Evolutionary conservation across 192 early-diverging fungal species (phyloP), one percentile per base, ranked within the genome.

Genomic region (Dissophora globulifera): DNA sequence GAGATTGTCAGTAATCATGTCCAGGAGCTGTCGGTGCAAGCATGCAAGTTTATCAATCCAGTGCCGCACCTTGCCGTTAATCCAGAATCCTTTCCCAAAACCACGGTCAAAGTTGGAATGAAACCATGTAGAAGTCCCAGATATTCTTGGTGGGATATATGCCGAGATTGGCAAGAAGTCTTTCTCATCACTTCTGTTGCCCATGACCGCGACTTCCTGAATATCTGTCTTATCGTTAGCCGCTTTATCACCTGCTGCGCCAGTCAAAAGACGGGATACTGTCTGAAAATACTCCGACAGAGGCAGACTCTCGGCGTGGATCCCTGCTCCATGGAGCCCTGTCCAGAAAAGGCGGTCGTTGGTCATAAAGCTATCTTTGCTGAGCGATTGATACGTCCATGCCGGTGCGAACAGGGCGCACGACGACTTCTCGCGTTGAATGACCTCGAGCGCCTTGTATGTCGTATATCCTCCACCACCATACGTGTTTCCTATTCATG

Each of bases 361-460:
- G 11, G 43, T 57, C 41, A 78, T 52, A 62, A 90, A 91, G 19
- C 56, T 49, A 7, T 78, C 68, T 16, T 63, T 57, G 17, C 81
- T 86, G 26, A 88, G 67, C 49, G 48, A 50, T 58, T 91, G 86
- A 76, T 82, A 89, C 2, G 86, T 86, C 90, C 90, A 91, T 11
- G 81, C 89, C 1, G 84, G 87, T 0, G 82, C 90, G 83, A 91
- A 91, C 11, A 91, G 27, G 25, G 88, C 89, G 17, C 74, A 66
- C 1, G 84, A 85, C 8, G 85, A 81, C 1, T 58, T 50, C 3
- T 78, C 83, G 22, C 62, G 46, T 6, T 51, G 68, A 22, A 86
- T 83, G 19, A 79, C 76, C 54, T 85, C 49, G n/a, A 90, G 46
- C 3, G 86, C 90, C 74, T 84, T 54, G 70, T 50, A 58, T 11